Percentiles rank a stretch among this genome's conserved stretches.
Evolutionary conservation across 805 yeast species (phyloP).

Genomic region (Ogataea thermomethanolica): DNA sequence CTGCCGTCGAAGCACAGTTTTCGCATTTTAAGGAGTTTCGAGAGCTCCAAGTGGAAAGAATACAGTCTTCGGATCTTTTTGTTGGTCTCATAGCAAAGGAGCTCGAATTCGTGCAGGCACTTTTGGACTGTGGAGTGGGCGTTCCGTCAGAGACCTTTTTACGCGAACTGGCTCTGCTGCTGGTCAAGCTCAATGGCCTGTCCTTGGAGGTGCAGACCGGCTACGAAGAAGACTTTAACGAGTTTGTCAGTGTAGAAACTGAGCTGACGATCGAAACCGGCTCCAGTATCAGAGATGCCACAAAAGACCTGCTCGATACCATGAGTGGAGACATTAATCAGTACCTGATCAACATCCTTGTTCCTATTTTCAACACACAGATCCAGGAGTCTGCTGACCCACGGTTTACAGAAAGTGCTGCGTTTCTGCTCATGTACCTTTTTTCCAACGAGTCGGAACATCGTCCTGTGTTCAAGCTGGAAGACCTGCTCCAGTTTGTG

Average conservation of each 20-base stretch:
- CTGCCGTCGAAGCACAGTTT: conserved; percentile 10
- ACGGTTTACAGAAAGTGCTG: conserved; percentile 38
- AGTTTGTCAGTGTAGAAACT: conserved; percentile 67
- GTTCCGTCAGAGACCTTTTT: conserved; percentile 16
- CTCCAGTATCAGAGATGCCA: conserved; percentile 53
- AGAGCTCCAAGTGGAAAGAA: conserved; percentile 21
- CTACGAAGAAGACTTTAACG: conserved; percentile 61
- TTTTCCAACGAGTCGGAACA: conserved; percentile 38
- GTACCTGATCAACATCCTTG: conserved; percentile 21
- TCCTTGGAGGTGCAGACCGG: conserved; percentile 42
- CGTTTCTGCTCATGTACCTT: conserved; percentile 39
- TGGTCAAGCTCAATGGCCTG: conserved; percentile 39
- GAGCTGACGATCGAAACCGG: conserved; percentile 54
- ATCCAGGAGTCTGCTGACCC: conserved; percentile 20
- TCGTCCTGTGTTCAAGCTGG: conserved; percentile 20
- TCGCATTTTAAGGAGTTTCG: conserved; percentile 22
- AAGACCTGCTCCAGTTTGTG: conserved; percentile 23
- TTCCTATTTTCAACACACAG: conserved; percentile 14
- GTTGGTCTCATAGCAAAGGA: conserved; percentile 27
- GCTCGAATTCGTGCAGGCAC: conserved; percentile 30
- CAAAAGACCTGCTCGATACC: conserved; percentile 53
- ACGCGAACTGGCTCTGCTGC: conserved; percentile 24
- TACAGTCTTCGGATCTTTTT: conserved; percentile 22
- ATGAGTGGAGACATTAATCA: conserved; percentile 40
- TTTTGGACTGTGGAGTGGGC: conserved; percentile 21